Base-by-base conservation (phyloP, 169 alveolate species). In the Plasmodium gonderi region DNA sequence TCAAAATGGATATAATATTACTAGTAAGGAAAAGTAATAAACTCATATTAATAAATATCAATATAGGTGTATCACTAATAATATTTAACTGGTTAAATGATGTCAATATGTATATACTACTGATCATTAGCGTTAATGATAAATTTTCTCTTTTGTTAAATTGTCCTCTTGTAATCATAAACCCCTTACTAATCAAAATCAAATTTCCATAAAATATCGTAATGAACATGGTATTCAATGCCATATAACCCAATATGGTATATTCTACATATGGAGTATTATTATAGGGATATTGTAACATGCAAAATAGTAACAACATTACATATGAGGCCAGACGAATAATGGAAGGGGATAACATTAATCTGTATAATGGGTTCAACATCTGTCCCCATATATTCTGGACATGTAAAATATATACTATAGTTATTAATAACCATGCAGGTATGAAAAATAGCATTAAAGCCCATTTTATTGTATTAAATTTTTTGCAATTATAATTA, bases 81-180 rank as follows among this genome's bases (percentile, higher is more conserved):
- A 90, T 45, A 44, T 90, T 47, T 20, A 90, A 3, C 38, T 90
- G 90, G 60, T 78, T 90, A 29, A 77, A 51, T 9, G 94, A 90
- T 2, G 76, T 77, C 36, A 78, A 45, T 6, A 90, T 77, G 74
- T 90, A 90, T 29, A 90, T 78, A 49, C 29, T 64, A 29, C 91
- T 77, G 23, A 90, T 90, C 11, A 78, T 44, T 78, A 90, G 33
- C 11, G 94, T 90, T 29, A 90, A 14, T 38, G 20, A 26, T 77
- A 90, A 29, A n/a, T 74, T 45, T 31, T 90, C 94, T 38, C 54
- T 77, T 90, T 78, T 90, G 8, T 67, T 44, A 68, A 90, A 90
- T 40, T 90, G 26, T 23, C 68, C 77, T 67, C 94, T 77, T 77
- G 94, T 90, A 11, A 90, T 78, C 94, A 90, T 90, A 79, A 72